Conservation (phyloP, 352 stramenopile genomes). For the Thraustotheca clavata region DNA sequence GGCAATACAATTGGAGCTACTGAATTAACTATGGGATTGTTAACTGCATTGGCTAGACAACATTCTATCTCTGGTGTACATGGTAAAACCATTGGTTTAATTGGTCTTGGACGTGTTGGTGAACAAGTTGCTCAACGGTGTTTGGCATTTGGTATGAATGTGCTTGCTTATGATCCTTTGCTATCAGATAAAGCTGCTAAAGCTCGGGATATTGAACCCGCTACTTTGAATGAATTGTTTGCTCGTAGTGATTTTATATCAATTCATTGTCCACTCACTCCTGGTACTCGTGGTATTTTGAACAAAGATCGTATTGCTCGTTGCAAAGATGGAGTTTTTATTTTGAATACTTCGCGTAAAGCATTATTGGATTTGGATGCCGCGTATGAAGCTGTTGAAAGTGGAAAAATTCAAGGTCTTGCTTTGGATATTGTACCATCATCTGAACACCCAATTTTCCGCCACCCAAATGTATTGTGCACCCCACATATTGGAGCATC, state of each 20-base stretch:
- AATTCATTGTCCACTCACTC: slow-evolving; percentile 94
- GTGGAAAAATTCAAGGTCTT: slow-evolving; percentile 61
- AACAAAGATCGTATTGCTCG: slow-evolving; percentile 61
- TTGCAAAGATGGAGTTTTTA: slow-evolving; percentile 89
- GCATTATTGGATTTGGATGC: slow-evolving; percentile 91
- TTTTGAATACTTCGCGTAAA: slow-evolving; percentile 92
- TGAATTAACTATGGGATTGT: slow-evolving; percentile 90
- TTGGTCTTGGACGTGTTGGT: slow-evolving; percentile 92
- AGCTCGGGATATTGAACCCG: slow-evolving; percentile 70
- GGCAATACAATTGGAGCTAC: slow-evolving; percentile 94
- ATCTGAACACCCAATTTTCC: slow-evolving; percentile 47
- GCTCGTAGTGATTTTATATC: slow-evolving; percentile 92
- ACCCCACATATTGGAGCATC: slow-evolving; percentile 93
- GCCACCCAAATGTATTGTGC: slow-evolving; percentile 86
- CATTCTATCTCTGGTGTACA: slow-evolving; percentile 53
- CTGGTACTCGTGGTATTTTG: slow-evolving; percentile 89
- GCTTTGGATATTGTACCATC: slow-evolving; percentile 65
- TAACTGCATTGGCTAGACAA: slow-evolving; percentile 43
- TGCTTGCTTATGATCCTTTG: slow-evolving; percentile 90
- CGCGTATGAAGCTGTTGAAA: slow-evolving; percentile 80
- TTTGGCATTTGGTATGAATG: slow-evolving; percentile 90
- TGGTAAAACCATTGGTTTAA: slow-evolving; percentile 91
- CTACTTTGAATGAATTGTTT: slow-evolving; percentile 81
- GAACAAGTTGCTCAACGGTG: slow-evolving; percentile 89
- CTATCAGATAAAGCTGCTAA: slow-evolving; percentile 81